Conservation (phyloP, 140 eudicot species). For the Oenanthe javanica region DNA sequence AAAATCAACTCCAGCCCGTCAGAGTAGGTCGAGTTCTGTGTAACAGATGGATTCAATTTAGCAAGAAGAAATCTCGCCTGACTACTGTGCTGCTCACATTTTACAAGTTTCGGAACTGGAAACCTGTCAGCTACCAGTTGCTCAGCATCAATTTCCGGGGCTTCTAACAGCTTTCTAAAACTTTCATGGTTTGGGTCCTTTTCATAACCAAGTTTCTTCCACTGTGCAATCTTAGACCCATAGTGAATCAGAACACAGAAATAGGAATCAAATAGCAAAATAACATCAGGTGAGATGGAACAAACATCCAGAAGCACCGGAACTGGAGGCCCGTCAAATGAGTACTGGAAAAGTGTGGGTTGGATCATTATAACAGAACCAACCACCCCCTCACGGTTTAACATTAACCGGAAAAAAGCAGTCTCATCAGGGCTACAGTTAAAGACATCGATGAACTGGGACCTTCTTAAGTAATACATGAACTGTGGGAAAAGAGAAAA, state of each 20-base stretch:
- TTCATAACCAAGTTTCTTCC: slow-evolving; percentile 87
- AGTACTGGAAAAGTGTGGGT: slow-evolving; percentile 78
- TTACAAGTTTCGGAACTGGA: slow-evolving; percentile 76
- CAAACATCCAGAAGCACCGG: slow-evolving; percentile 83
- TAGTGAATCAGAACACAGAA: slow-evolving; percentile 80
- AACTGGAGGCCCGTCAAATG: slow-evolving; percentile 86
- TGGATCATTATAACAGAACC: slow-evolving; percentile 88
- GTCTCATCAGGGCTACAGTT: slow-evolving; percentile 95
- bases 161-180: slow-evolving; percentile 71
- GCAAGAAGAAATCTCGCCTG: slow-evolving; percentile 98
- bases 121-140: slow-evolving; percentile 72
- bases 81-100: slow-evolving; percentile 91
- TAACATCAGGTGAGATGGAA: slow-evolving; percentile 80
- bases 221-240: slow-evolving; percentile 83
- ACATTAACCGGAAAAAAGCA: slow-evolving; percentile 70
- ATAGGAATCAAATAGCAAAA: slow-evolving; percentile 78
- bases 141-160: slow-evolving; percentile 64
- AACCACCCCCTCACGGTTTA: slow-evolving; percentile 88
- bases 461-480: slow-evolving; percentile 81
- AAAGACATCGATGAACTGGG: slow-evolving; percentile 82
- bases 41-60: slow-evolving; percentile 89
- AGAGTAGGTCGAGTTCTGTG: slow-evolving; percentile 60
- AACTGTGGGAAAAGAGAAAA: slow-evolving; percentile 87
- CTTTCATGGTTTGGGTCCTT: slow-evolving; percentile 76
- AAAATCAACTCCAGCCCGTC: slow-evolving; percentile 72